Conservation (phyloP, 164 flowering plant genomes). For the Dillenia suffruticosa region DNA sequence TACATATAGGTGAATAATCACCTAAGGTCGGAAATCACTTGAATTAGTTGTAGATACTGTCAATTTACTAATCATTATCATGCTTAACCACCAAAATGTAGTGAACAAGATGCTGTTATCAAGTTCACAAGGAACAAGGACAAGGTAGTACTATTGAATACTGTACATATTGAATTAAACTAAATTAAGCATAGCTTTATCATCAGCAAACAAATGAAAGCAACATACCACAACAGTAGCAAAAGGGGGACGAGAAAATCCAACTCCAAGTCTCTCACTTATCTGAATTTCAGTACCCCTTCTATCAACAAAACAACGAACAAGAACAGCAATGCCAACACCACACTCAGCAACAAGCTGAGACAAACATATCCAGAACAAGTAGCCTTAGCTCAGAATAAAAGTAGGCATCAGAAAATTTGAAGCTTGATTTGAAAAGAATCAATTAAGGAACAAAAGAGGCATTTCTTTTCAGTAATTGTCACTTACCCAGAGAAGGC, state of each 20-base stretch:
- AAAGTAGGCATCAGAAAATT: neutral
- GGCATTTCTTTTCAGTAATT: conserved; percentile 16
- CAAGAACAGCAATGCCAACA: conserved; percentile 69
- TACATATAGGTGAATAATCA: no score
- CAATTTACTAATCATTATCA: no score
- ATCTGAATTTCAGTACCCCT: conserved; percentile 57
- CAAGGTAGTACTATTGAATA: no score
- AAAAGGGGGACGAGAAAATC: conserved; percentile 71
- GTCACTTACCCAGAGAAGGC: conserved; percentile 85
- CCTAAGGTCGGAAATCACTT: no score
- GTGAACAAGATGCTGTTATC: no score
- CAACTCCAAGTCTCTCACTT: conserved; percentile 66
- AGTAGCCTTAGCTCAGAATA: neutral
- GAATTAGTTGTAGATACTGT: no score
- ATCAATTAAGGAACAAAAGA: neutral
- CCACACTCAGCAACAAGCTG: conserved; percentile 75
- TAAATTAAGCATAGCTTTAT: no score
- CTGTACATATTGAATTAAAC: no score
- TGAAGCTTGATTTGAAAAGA: neutral
- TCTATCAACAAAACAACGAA: conserved; percentile 63
- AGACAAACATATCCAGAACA: neutral
- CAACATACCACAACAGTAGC: conserved; percentile 76
- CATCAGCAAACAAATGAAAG: no score
- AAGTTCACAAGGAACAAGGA: no score
- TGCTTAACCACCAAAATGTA: no score